Percentiles rank a stretch among this genome's conserved stretches.
phyloP scores from a whole-genome alignment of 176 grass and related monocot genomes.

The Zea luxurians region DNA sequence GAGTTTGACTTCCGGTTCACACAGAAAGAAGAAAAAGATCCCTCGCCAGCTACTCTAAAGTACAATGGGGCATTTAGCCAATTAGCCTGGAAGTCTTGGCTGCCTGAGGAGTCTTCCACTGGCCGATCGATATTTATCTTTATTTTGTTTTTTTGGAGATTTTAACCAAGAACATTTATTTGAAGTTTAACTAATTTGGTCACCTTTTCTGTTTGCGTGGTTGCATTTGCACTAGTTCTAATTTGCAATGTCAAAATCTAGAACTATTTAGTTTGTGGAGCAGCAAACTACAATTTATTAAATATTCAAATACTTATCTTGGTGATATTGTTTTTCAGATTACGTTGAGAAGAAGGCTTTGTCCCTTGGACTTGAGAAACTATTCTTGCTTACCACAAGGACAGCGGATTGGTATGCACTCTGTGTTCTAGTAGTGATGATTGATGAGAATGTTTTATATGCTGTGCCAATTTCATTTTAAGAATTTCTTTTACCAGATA shows the following conservation, averaged over 20 bases:
- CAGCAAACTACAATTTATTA: neutral
- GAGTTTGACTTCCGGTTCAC: neutral
- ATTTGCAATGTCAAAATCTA: neutral
- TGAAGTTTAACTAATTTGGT: neutral
- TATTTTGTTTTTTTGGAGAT: neutral
- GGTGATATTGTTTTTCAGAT: slow-evolving; percentile 47
- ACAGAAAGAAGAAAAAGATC: neutral
- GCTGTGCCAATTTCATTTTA: neutral
- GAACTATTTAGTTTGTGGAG: neutral
- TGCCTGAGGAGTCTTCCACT: neutral
- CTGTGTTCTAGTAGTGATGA: slow-evolving; percentile 6
- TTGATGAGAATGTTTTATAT: slow-evolving; percentile 21
- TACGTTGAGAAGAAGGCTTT: slow-evolving; percentile 91
- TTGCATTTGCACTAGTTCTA: neutral
- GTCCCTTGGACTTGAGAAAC: slow-evolving; percentile 75
- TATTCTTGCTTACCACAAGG: slow-evolving; percentile 95
- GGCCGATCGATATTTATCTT: neutral
- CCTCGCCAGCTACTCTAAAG: too few relatives aligned
- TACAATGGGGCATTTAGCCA: neutral
- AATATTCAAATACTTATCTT: slow-evolving; percentile 25
- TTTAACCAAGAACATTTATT: neutral
- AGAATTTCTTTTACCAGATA: neutral
- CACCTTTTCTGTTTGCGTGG: neutral
- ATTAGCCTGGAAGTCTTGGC: neutral
- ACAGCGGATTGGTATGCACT: slow-evolving; percentile 85